phyloP scores from a whole-genome alignment of 129 eudicot species.

The Sambucus nigra region DNA sequence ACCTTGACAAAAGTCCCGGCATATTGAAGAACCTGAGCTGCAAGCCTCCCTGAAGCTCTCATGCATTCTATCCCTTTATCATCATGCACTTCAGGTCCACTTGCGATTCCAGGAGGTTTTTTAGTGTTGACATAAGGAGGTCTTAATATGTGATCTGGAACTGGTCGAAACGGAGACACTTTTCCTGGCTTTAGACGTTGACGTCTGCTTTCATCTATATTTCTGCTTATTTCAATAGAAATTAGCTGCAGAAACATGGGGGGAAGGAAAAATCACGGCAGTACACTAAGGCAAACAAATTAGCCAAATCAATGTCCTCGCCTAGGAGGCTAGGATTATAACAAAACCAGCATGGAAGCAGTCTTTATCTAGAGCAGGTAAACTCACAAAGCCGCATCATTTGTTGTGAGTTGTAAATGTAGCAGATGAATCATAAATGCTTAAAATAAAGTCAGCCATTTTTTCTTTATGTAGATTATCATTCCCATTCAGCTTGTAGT shows the following conservation, averaged over 20 bases:
- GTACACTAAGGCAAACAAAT: no score
- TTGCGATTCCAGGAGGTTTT: constrained; percentile 54
- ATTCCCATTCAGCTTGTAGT: no score
- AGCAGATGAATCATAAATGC: no score
- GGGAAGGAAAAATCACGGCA: no score
- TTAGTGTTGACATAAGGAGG: constrained; percentile 63
- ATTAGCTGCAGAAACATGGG: constrained; percentile 2
- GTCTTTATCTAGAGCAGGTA: no score
- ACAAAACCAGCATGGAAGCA: no score
- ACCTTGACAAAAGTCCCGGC: constrained; percentile 95
- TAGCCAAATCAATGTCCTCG: no score
- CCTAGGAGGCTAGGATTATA: no score
- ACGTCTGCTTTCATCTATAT: constrained; percentile 31
- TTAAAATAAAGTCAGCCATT: no score
- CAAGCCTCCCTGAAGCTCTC: constrained; percentile 93
- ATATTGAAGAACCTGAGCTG: constrained; percentile 87
- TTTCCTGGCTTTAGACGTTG: constrained; percentile 64
- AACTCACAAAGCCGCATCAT: no score
- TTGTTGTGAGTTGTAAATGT: no score
- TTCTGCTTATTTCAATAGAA: constrained; percentile 19
- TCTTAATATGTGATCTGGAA: constrained; percentile 58
- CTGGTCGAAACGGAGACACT: constrained; percentile 70
- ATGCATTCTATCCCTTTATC: constrained; percentile 62
- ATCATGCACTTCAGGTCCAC: constrained; percentile 72
- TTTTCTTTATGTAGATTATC: no score